Evolutionary conservation across 495 filamentous ascomycete species (phyloP).

Genomic region (Choiromyces venosus): DNA sequence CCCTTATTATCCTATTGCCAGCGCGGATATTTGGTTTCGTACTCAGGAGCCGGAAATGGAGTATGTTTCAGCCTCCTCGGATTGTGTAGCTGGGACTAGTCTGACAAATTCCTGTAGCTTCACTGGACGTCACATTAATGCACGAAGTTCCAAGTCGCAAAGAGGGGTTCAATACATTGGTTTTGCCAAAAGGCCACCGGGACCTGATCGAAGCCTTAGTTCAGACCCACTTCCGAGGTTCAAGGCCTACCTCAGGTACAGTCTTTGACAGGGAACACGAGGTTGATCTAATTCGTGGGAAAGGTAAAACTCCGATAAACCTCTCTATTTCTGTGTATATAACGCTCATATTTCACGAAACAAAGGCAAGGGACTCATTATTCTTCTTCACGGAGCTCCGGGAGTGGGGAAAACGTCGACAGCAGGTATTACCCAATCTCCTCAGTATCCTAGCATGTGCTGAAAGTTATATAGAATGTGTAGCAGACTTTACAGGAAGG

Average conservation of each 20-base stretch:
- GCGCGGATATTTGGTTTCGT: slow-evolving; percentile 3
- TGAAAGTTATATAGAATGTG: slow-evolving; percentile 14
- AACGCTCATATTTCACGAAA: not conserved
- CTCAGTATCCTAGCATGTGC: no score
- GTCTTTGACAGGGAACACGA: not conserved
- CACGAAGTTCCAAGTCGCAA: not conserved
- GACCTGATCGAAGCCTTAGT: slow-evolving; percentile 8
- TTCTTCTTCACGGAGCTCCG: slow-evolving; percentile 20
- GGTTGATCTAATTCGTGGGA: not conserved
- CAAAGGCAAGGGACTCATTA: slow-evolving; percentile 8
- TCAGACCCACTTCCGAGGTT: not conserved
- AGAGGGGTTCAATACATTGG: slow-evolving; percentile 11
- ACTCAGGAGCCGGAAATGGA: slow-evolving; percentile 9
- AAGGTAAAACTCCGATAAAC: not conserved
- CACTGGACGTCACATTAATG: not conserved
- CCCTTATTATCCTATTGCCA: not conserved
- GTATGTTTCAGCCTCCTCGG: not conserved
- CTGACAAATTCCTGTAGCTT: slow-evolving; percentile 1
- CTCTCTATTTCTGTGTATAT: not conserved
- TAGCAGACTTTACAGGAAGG: slow-evolving; percentile 10
- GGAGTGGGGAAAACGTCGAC: slow-evolving; percentile 22
- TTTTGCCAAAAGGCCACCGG: slow-evolving; percentile 13
- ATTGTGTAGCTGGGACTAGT: not conserved
- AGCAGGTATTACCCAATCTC: slow-evolving; percentile 9
- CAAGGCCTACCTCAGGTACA: not conserved